A percentile compares a stretch with the other conserved stretches of the same genome.
Conservation (phyloP, 176 grass and related monocot species). For the Puya raimondii region DNA sequence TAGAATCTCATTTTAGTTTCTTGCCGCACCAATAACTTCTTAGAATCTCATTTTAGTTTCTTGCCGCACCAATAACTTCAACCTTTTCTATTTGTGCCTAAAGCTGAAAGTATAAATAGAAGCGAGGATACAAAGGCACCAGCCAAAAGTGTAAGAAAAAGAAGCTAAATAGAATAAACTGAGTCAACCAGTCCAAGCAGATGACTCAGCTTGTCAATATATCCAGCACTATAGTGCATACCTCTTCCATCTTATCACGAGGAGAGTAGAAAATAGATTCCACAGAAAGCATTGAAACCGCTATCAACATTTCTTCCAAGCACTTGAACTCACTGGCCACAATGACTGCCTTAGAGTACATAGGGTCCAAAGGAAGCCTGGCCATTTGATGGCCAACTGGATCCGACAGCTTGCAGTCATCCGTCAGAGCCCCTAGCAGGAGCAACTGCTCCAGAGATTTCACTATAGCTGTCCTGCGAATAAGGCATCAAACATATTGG, state of each 20-base stretch:
- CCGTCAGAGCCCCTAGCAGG: constrained; percentile 65
- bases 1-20: too few relatives aligned
- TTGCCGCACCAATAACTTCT: too few relatives aligned
- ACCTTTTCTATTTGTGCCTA: too few relatives aligned
- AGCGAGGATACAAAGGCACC: too few relatives aligned
- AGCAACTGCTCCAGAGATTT: constrained; percentile 91
- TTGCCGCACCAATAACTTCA: too few relatives aligned
- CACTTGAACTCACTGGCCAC: constrained; percentile 74
- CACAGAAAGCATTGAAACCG: constrained; percentile 94
- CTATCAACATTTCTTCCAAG: constrained; percentile 97
- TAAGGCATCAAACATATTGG: constrained; percentile 7
- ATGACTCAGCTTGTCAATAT: too few relatives aligned
- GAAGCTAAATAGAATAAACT: too few relatives aligned
- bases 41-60: too few relatives aligned
- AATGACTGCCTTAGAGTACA: constrained; percentile 89
- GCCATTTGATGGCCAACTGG: constrained; percentile 85
- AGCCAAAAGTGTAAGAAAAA: too few relatives aligned
- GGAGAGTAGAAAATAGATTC: constrained; percentile 91
- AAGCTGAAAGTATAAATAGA: too few relatives aligned
- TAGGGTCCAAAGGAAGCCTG: constrained; percentile 83
- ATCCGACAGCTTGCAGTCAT: constrained; percentile 81
- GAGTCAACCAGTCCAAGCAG: too few relatives aligned
- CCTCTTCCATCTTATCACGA: constrained; percentile 89
- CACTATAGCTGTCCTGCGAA: constrained; percentile 68
- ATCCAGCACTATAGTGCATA: constrained; percentile 14